phyloP scores from a whole-genome alignment of 1,284 basidiomycete genomes.

The Leccinum variabile region DNA sequence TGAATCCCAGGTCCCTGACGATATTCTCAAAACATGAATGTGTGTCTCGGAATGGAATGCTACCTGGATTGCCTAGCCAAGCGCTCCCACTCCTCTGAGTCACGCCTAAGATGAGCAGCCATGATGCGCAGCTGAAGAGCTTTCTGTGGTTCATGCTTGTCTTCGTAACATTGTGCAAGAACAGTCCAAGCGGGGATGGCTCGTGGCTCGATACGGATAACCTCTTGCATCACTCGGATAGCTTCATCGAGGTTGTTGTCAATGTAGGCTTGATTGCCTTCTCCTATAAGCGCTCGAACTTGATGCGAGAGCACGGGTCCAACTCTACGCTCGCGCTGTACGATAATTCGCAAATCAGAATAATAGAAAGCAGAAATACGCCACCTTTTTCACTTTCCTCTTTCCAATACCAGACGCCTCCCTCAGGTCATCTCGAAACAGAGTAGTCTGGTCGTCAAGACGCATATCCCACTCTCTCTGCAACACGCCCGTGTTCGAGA shows the following conservation, averaged over 20 bases:
- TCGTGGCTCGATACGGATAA: conserved; percentile 91
- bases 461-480: conserved; percentile 33
- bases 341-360: neutral
- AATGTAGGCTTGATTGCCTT: conserved; percentile 88
- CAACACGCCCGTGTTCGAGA: conserved; percentile 26
- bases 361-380: neutral
- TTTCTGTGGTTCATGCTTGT: conserved; percentile 22
- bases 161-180: conserved; percentile 24
- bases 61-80: conserved; percentile 77
- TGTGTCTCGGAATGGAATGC: neutral
- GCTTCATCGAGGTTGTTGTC: conserved; percentile 69
- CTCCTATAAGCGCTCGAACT: conserved; percentile 83
- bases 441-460: conserved; percentile 59
- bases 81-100: conserved; percentile 86
- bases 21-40: conserved; percentile 52
- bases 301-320: conserved; percentile 76
- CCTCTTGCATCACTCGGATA: conserved; percentile 83
- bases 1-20: conserved; percentile 63
- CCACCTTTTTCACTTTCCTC: conserved; percentile 48
- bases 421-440: conserved; percentile 66
- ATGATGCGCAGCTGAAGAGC: conserved; percentile 24
- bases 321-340: conserved; percentile 38
- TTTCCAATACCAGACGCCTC: conserved; percentile 67
- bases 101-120: conserved; percentile 77
- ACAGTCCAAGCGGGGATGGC: conserved; percentile 86